phyloP scores from a whole-genome alignment of 306 rosid genomes.

The Acacia confusa region DNA sequence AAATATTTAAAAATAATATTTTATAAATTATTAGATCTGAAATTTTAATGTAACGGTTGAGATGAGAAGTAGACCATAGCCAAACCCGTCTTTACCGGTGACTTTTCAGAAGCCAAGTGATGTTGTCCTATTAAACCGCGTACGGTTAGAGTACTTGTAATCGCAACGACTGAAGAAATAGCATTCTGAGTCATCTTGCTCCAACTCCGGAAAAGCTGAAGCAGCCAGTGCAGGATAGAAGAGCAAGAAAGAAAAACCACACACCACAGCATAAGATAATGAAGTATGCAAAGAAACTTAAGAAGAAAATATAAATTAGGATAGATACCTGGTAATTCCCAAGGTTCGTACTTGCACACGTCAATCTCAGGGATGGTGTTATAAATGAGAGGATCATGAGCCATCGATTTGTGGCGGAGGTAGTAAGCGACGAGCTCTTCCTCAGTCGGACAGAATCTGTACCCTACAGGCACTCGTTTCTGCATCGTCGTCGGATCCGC shows the following conservation, averaged over 20 bases:
- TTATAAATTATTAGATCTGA: too few species aligned
- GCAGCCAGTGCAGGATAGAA: neutral
- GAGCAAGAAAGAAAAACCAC: neutral
- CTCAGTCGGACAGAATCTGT: conserved; percentile 66
- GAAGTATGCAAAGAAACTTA: neutral
- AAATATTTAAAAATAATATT: too few species aligned
- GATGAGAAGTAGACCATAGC: too few species aligned
- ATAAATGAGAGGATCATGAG: neutral
- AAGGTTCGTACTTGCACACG: conserved; percentile 51
- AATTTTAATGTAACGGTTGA: too few species aligned
- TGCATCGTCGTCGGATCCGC: neutral
- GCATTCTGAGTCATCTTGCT: conserved; percentile 52
- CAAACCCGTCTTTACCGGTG: conserved; percentile 54
- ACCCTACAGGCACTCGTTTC: conserved; percentile 42
- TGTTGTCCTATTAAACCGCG: conserved; percentile 45
- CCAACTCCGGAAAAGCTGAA: conserved; percentile 24
- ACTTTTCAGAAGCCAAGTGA: conserved; percentile 58
- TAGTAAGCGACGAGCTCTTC: conserved; percentile 54
- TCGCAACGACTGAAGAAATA: conserved; percentile 49
- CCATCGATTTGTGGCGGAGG: conserved; percentile 42
- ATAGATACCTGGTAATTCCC: conserved; percentile 22
- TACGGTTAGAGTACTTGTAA: conserved; percentile 39
- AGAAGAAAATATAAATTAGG: neutral
- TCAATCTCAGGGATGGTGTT: conserved; percentile 46
- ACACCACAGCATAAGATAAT: neutral